phyloP scores from a whole-genome alignment of 805 yeast genomes.

The Candida bentonensis region DNA sequence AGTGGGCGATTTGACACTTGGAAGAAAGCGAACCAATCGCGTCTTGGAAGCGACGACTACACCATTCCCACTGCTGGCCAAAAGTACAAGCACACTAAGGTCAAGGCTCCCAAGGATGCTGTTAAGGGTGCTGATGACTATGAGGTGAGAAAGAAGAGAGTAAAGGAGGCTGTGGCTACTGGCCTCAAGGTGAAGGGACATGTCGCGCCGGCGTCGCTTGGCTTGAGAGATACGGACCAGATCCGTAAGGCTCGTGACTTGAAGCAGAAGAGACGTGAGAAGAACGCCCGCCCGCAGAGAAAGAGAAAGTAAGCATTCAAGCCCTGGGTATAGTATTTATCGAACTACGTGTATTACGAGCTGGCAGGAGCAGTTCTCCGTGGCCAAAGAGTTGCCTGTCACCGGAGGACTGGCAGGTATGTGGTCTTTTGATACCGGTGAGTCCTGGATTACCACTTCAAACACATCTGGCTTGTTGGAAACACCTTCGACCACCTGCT shows the following conservation, averaged over 20 bases:
- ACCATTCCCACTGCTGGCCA: slow-evolving; percentile 16
- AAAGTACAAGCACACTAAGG: slow-evolving; percentile 58
- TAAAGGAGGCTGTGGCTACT: slow-evolving; percentile 59
- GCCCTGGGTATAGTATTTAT: too few species aligned
- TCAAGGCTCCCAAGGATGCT: slow-evolving; percentile 78
- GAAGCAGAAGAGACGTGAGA: slow-evolving; percentile 61
- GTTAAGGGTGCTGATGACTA: slow-evolving; percentile 83
- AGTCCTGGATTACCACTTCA: too few species aligned
- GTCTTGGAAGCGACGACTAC: slow-evolving; percentile 21
- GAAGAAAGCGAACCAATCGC: slow-evolving; percentile 66
- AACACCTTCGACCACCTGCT: too few species aligned
- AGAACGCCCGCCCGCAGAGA: slow-evolving; percentile 68
- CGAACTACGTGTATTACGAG: too few species aligned
- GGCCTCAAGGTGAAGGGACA: slow-evolving; percentile 54
- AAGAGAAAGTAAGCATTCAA: slow-evolving; percentile 20
- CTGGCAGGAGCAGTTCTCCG: too few species aligned
- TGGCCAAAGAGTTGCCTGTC: too few species aligned
- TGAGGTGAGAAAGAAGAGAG: slow-evolving; percentile 67
- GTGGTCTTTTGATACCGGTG: too few species aligned
- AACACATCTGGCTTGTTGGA: too few species aligned
- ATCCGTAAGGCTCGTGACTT: slow-evolving; percentile 63
- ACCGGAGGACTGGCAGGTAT: too few species aligned
- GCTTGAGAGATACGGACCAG: slow-evolving; percentile 53
- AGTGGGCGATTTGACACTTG: slow-evolving; percentile 89
- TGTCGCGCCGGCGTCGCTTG: slow-evolving; percentile 26